A percentile compares a stretch with the other conserved stretches of the same genome.
Evolutionary conservation across 2,329 filamentous ascomycete genomes (phyloP).

Genomic region (Penicillium sclerotiorum): DNA sequence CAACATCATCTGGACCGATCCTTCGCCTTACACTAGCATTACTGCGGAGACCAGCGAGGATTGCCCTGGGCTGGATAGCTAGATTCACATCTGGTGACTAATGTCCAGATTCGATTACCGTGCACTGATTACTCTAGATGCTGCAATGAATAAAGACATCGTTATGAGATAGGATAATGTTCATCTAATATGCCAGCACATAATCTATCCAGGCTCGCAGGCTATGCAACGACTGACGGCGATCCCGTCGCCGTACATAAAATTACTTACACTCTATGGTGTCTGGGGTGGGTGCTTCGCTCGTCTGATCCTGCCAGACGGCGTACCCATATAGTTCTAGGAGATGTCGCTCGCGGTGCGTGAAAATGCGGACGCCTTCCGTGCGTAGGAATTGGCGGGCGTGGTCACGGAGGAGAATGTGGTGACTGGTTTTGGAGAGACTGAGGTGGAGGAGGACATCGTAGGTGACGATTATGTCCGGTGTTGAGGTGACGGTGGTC

Average conservation of each 20-base stretch:
- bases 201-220: neutral
- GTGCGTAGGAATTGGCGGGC: slow-evolving; percentile 16
- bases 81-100: neutral
- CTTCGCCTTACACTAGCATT: slow-evolving; percentile 53
- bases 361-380: slow-evolving; percentile 19
- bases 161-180: neutral
- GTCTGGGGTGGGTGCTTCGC: neutral
- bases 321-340: slow-evolving; percentile 26
- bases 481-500: too few relatives aligned
- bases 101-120: neutral
- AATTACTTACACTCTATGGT: slow-evolving; percentile 2
- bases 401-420: slow-evolving; percentile 11
- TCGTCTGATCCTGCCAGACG: slow-evolving; percentile 25
- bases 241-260: slow-evolving; percentile 1
- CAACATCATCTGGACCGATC: slow-evolving; percentile 62
- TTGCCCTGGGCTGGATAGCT: slow-evolving; percentile 56
- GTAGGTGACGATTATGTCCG: slow-evolving; percentile 16
- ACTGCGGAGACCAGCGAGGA: slow-evolving; percentile 52
- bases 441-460: slow-evolving; percentile 15
- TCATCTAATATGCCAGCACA: slow-evolving; percentile 1
- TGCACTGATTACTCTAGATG: neutral
- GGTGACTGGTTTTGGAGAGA: neutral
- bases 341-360: slow-evolving; percentile 26
- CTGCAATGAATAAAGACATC: too few relatives aligned
- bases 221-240: slow-evolving; percentile 2